phyloP scores from a whole-genome alignment of 2,329 filamentous ascomycete genomes.

The Corniculantispora saksenae region DNA sequence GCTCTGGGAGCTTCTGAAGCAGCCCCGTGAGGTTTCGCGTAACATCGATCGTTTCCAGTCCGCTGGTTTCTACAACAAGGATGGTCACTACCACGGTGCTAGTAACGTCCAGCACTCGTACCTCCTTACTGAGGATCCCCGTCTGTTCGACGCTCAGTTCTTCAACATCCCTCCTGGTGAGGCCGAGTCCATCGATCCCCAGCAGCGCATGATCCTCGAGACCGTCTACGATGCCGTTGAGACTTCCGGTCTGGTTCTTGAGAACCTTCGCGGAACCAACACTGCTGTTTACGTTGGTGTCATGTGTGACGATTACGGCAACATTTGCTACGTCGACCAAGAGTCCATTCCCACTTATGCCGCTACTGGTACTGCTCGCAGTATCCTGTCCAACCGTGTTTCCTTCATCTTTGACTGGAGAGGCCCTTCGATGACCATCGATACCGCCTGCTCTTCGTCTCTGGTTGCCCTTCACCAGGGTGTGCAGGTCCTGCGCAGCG shows the following conservation, averaged over 20 bases:
- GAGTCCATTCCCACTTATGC: conserved; percentile 19
- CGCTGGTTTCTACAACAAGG: conserved; percentile 25
- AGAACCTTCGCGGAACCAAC: conserved; percentile 24
- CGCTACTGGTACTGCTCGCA: conserved; percentile 32
- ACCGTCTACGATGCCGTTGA: conserved; percentile 36
- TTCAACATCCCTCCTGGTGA: conserved; percentile 23
- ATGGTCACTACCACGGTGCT: conserved; percentile 30
- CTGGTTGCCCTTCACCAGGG: conserved; percentile 36
- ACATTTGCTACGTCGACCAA: conserved; percentile 20
- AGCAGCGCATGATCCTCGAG: conserved; percentile 36
- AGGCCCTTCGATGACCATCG: conserved; percentile 37
- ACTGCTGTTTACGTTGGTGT: conserved; percentile 31
- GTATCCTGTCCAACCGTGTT: conserved; percentile 42
- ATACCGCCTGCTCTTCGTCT: conserved; percentile 39
- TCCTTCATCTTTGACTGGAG: conserved; percentile 42
- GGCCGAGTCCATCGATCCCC: conserved; percentile 33
- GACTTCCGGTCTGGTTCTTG: conserved; percentile 32
- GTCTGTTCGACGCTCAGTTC: conserved; percentile 26
- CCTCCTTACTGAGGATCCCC: conserved; percentile 24
- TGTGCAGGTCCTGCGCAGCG: conserved; percentile 30
- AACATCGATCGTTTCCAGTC: conserved; percentile 26
- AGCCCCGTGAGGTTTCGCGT: conserved; percentile 23
- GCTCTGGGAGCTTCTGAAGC: conserved; percentile 24
- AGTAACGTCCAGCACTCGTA: conserved; percentile 34
- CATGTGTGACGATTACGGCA: conserved; percentile 26